Evolutionary conservation across 306 rosid species (phyloP), one percentile per base, ranked within the genome.

Genomic region (Fagus crenata): DNA sequence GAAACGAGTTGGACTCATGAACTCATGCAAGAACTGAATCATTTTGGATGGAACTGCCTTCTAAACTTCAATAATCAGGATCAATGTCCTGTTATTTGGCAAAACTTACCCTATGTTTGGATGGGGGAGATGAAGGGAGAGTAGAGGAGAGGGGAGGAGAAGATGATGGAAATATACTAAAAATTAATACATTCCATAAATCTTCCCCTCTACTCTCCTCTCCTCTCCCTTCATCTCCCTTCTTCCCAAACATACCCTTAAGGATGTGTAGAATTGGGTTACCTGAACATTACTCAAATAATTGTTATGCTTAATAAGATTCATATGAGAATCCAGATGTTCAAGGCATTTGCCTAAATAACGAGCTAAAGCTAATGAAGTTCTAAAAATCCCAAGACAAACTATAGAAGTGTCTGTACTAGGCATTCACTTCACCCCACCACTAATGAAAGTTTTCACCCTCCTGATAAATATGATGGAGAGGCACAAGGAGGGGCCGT

Each of bases 261-360:
- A 65, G 67, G 73, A 74, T 37, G 53, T 7, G 35, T 36, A 32
- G 67, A 72, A 81, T 40, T 59, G 70, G 49, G 39, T 5, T 43
- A 35, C 49, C 59, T 36, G 8, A 67, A 51, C 7, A 9, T 43
- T 43, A 7, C 6, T 43, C 46, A 67, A 75, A 67, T 49, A 74
- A 13, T 55, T 70, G 39, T 71, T 63, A 36, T 11, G n/a, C 32
- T 61, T 61, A 33, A 61, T 61, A 61, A 33, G 67, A 32, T 32
- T 4, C 35, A 61, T 33, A 32, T 61, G 7, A 14, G 4, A 61
- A 11, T 12, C 41, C 33, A 11, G 32, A 11, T 13, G 41, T 33
- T 61, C 68, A 31, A 32, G 40, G 68, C 8, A 33, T 15, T 61
- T 28, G 68, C 40, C 9, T 12, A 33, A 33, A 61, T 12, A 37